Conservation (phyloP, 2,329 filamentous ascomycete genomes). For the Biscogniauxia sp. region DNA sequence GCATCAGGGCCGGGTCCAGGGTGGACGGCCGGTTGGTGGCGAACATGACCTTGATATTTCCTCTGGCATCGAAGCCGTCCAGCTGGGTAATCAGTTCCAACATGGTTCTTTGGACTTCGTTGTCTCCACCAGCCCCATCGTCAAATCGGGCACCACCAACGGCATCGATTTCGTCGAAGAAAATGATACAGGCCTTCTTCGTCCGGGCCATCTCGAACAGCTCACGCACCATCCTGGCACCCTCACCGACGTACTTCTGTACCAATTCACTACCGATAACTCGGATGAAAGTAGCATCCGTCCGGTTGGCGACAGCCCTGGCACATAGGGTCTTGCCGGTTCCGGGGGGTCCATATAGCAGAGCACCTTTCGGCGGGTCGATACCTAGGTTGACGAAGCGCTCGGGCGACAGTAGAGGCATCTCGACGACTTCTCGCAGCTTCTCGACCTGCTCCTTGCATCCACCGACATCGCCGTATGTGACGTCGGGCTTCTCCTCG, state of each 20-base stretch:
- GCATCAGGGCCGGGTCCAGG: conserved; percentile 93
- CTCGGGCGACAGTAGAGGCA: conserved; percentile 94
- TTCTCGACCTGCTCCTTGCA: conserved; percentile 99
- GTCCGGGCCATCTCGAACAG: conserved; percentile 99
- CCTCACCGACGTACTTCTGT: conserved; percentile 98
- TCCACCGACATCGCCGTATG: conserved; percentile 96
- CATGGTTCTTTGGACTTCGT: conserved; percentile 98
- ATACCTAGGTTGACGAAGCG: conserved; percentile 98
- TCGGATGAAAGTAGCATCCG: conserved; percentile 96
- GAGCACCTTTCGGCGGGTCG: conserved; percentile 93
- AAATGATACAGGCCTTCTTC: conserved; percentile 99
- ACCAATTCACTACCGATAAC: conserved; percentile 98
- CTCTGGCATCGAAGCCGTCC: conserved; percentile 92
- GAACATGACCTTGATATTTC: conserved; percentile 99
- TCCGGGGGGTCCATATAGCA: conserved; percentile 94
- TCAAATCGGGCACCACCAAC: conserved; percentile 95
- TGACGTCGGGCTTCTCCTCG: conserved; percentile 98
- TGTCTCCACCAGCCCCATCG: conserved; percentile 93
- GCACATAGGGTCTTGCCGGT: conserved; percentile 99
- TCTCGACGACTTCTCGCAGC: conserved; percentile 96
- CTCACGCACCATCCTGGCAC: conserved; percentile 96
- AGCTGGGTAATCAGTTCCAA: conserved; percentile 95
- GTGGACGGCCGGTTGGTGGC: conserved; percentile 96
- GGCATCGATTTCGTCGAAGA: conserved; percentile 98
- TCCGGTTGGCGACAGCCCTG: conserved; percentile 94